phyloP scores from a whole-genome alignment of 2,329 filamentous ascomycete species.

The Penicillium sp. region DNA sequence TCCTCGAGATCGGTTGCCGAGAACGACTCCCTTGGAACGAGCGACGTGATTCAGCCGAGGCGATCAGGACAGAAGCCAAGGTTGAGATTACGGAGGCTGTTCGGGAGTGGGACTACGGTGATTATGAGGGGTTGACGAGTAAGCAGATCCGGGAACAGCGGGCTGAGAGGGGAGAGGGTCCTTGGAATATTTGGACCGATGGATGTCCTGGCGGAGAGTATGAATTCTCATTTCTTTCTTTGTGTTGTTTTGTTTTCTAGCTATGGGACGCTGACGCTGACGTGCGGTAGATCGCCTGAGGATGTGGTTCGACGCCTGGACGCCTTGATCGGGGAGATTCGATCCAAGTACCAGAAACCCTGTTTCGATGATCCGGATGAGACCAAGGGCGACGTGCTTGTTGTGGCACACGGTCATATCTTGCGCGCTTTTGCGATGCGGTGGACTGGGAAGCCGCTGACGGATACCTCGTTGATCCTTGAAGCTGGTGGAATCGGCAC shows the following conservation, averaged over 20 bases:
- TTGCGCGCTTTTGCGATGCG: slow-evolving; percentile 83
- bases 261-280: neutral
- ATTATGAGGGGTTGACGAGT: slow-evolving; percentile 80
- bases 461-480: slow-evolving; percentile 77
- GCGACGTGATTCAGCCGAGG: slow-evolving; percentile 33
- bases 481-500: slow-evolving; percentile 86
- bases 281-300: slow-evolving; percentile 62
- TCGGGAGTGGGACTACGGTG: slow-evolving; percentile 84
- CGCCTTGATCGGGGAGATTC: slow-evolving; percentile 72
- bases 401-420: slow-evolving; percentile 91
- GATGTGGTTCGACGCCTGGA: slow-evolving; percentile 75
- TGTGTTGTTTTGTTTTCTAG: neutral
- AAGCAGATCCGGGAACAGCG: slow-evolving; percentile 65
- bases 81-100: slow-evolving; percentile 72
- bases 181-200: slow-evolving; percentile 89
- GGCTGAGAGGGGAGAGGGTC: slow-evolving; percentile 57
- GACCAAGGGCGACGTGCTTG: slow-evolving; percentile 65
- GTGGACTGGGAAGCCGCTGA: slow-evolving; percentile 74
- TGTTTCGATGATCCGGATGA: slow-evolving; percentile 59
- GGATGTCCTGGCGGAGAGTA: slow-evolving; percentile 84
- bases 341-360: slow-evolving; percentile 64
- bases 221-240: slow-evolving; percentile 29
- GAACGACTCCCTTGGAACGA: slow-evolving; percentile 70
- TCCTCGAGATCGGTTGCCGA: slow-evolving; percentile 73
- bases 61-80: slow-evolving; percentile 57